Conservation (phyloP, 2,329 filamentous ascomycete genomes). For the Lachnellula occidentalis region DNA sequence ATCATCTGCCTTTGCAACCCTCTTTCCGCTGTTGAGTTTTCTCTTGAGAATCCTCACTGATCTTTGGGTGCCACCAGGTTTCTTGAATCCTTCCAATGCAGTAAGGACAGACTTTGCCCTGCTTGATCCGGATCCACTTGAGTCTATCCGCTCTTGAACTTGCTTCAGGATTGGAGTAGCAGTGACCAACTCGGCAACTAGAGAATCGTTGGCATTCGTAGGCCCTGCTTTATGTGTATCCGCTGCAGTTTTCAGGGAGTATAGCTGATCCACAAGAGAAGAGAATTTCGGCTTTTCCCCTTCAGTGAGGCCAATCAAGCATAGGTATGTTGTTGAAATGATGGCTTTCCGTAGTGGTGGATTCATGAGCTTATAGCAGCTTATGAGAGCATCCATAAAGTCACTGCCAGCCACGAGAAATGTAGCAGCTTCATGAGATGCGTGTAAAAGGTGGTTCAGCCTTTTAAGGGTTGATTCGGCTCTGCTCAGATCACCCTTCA, state of each 20-base stretch:
- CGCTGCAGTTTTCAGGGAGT: conserved; percentile 67
- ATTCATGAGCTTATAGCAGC: conserved; percentile 60
- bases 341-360: conserved; percentile 60
- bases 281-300: conserved; percentile 64
- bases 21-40: conserved; percentile 64
- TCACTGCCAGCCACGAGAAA: conserved; percentile 81
- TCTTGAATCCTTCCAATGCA: conserved; percentile 55
- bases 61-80: conserved; percentile 46
- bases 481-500: conserved; percentile 48
- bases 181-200: conserved; percentile 79
- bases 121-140: conserved; percentile 43
- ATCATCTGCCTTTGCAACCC: conserved; percentile 32
- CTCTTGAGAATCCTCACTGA: conserved; percentile 47
- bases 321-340: conserved; percentile 69
- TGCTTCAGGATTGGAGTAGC: conserved; percentile 69
- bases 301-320: conserved; percentile 65
- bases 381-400: conserved; percentile 71
- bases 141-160: conserved; percentile 49
- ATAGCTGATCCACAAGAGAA: conserved; percentile 76
- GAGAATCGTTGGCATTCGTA: conserved; percentile 56
- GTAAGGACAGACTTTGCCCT: conserved; percentile 56
- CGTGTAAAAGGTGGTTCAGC: conserved; percentile 59
- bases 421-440: conserved; percentile 50
- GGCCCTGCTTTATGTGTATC: conserved; percentile 56
- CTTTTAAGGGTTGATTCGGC: conserved; percentile 50